phyloP scores from a whole-genome alignment of 495 filamentous ascomycete species.

The Bacidia rubella region DNA sequence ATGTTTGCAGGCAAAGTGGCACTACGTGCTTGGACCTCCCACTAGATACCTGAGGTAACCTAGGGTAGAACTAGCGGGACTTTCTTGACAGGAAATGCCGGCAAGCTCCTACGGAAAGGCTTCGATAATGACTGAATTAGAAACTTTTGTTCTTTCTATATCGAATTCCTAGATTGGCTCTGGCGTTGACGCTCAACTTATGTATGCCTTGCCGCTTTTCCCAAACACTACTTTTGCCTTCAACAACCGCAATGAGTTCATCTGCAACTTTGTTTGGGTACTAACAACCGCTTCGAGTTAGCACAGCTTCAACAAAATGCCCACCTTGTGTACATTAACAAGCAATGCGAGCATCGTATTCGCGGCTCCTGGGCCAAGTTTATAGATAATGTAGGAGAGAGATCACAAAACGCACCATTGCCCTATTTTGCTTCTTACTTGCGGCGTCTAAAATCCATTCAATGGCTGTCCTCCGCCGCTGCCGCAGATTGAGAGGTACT shows the following conservation, averaged over 20 bases:
- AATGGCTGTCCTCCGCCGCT: slow-evolving; percentile 65
- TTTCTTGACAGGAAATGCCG: too few species aligned
- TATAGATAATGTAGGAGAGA: too few species aligned
- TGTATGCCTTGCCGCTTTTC: slow-evolving; percentile 60
- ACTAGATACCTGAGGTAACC: too few species aligned
- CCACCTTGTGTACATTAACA: too few species aligned
- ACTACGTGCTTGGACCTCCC: too few species aligned
- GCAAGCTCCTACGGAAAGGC: not conserved
- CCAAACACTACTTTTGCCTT: slow-evolving; percentile 75
- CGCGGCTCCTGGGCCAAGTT: too few species aligned
- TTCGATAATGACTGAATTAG: not conserved
- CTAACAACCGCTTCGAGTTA: too few species aligned
- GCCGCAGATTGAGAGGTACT: slow-evolving; percentile 54
- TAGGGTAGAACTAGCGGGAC: too few species aligned
- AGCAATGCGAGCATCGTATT: too few species aligned
- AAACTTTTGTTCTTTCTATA: slow-evolving; percentile 3
- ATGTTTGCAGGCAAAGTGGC: too few species aligned
- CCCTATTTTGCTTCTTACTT: slow-evolving; percentile 51
- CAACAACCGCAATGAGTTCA: slow-evolving; percentile 75
- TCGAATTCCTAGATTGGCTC: slow-evolving; percentile 43
- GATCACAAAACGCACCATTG: slow-evolving; percentile 41
- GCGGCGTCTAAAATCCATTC: slow-evolving; percentile 79
- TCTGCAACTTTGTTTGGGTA: slow-evolving; percentile 73
- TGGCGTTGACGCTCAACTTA: slow-evolving; percentile 54
- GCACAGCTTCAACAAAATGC: too few species aligned